Conservation (phyloP, 495 filamentous ascomycete genomes). For the Xylaria acuta region DNA sequence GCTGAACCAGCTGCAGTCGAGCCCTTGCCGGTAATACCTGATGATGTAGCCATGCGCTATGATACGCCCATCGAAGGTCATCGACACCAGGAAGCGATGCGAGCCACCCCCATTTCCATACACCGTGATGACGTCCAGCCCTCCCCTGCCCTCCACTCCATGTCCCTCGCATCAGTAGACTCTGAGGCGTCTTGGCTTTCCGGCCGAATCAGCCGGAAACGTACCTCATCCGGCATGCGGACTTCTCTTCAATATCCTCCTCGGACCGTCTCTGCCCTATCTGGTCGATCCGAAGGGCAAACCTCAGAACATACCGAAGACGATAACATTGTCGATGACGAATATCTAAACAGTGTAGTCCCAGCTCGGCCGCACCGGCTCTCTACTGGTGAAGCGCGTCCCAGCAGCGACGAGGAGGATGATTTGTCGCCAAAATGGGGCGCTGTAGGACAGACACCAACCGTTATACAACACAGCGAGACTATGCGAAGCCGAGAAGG, state of each 20-base stretch:
- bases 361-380: conserved; percentile 52
- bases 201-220: conserved; percentile 57
- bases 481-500: conserved; percentile 64
- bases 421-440: conserved; percentile 48
- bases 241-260: conserved; percentile 41
- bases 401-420: conserved; percentile 52
- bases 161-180: conserved; percentile 84
- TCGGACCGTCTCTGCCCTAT: conserved; percentile 47
- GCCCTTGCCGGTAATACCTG: conserved; percentile 37
- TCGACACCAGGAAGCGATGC: conserved; percentile 48
- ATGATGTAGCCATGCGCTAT: conserved; percentile 45
- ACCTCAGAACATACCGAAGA: conserved; percentile 55
- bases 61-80: conserved; percentile 57
- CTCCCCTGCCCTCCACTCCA: conserved; percentile 54
- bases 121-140: conserved; percentile 49
- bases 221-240: conserved; percentile 48
- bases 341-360: conserved; percentile 65
- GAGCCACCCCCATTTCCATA: conserved; percentile 51
- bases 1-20: conserved; percentile 50
- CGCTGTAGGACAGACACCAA: conserved; percentile 48
- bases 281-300: conserved; percentile 46
- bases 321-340: conserved; percentile 68
- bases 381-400: conserved; percentile 53
- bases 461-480: conserved; percentile 44
- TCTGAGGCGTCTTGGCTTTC: conserved; percentile 94